Evolutionary conservation across 805 yeast species (phyloP).

Genomic region (Ogataea corticis): DNA sequence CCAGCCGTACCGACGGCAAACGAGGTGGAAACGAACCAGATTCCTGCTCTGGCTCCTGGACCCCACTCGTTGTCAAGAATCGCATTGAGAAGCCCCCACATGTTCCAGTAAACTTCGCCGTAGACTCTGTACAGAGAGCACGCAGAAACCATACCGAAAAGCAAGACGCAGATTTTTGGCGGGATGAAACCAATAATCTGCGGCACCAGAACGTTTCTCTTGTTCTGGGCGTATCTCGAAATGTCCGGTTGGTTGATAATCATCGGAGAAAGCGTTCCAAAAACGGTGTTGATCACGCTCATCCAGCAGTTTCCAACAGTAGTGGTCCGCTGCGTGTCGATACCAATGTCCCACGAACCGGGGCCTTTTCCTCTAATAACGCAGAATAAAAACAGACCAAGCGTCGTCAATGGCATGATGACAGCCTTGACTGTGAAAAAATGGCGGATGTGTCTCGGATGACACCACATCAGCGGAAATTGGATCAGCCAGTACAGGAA

Average conservation of each 20-base stretch:
- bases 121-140: conserved; percentile 17
- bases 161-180: conserved; percentile 16
- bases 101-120: conserved; percentile 30
- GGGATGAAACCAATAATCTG: conserved; percentile 21
- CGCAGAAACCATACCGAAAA: conserved; percentile 21
- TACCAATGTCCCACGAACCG: conserved; percentile 16
- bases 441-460: conserved; percentile 16
- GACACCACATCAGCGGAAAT: conserved; percentile 24
- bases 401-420: conserved; percentile 16
- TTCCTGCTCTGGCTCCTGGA: conserved; percentile 29
- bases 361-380: conserved; percentile 19
- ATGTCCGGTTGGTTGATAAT: conserved; percentile 28
- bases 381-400: conserved; percentile 19
- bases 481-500: conserved; percentile 23
- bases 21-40: conserved; percentile 22
- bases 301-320: conserved; percentile 19
- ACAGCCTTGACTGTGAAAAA: conserved; percentile 20
- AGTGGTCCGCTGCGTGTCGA: conserved; percentile 1
- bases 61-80: conserved; percentile 29
- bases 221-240: conserved; percentile 24
- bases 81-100: conserved; percentile 29
- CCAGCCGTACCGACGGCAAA: conserved; percentile 29
- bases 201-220: conserved; percentile 14
- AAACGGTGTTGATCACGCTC: conserved; percentile 22
- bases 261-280: conserved; percentile 28